Evolutionary conservation across 2,329 filamentous ascomycete species (phyloP), one percentile per base, ranked within the genome.

Genomic region (Beauveria sp.): DNA sequence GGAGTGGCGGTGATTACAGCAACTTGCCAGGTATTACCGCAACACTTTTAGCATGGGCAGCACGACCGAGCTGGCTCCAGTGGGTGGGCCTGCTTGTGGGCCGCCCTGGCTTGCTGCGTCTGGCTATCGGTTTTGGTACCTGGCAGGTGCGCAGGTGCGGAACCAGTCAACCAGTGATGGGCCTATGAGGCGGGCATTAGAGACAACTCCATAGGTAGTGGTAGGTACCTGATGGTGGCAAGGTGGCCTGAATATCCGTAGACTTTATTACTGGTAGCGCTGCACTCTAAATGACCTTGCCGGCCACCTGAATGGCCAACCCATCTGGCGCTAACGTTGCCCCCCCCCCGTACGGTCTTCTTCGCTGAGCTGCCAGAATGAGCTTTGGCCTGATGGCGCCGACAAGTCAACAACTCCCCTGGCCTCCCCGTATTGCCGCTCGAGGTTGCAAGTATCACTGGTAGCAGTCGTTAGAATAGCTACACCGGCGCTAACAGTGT

Each of bases 91-190:
- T 14, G 44, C 24, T 16, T 37, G 34, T 37, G 34, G 34, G 34
- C 28, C 18, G 47, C 12, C 22, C 24, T 26, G 47, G 47, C 47
- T 34, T 34, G 30, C 30, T 34, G 30, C 30, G 30, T 34, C 26
- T 47, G 54, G n/a, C 40, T 43, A 56, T 56, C 26, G 53, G 53
- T 30, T 24, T 28, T 50, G 53, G 53, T 55, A 34, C 54, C 54
- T 56, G 43, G 26, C 54, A 56, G 43, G 43, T 12, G 30, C 54
- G 26, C 54, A 56, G 43, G 43, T 12, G 30, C 54, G 54, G 54
- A 28, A 28, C 26, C 54, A 56, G 47, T 55, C 43, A 28, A 28
- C 26, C 54, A 56, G 47, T 55, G 7, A 41, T 30, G 18, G 51
- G 16, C 34, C 40, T 46, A 14, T 24, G 9, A 26, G 22, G 22